Conservation (phyloP, 2,329 filamentous ascomycete species). For the Colletotrichum filicis region DNA sequence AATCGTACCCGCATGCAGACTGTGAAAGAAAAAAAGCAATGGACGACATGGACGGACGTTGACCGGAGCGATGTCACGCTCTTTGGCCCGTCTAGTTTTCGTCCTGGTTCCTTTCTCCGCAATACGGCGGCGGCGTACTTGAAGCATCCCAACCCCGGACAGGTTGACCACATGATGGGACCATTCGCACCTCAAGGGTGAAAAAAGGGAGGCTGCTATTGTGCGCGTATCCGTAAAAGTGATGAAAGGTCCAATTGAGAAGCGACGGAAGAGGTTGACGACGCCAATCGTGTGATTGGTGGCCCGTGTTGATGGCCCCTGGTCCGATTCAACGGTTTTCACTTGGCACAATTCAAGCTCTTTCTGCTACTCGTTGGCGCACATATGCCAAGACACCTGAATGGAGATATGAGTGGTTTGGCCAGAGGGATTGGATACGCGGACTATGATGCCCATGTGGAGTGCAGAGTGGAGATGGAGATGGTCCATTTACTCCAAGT, state of each 20-base stretch:
- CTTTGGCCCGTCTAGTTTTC: not conserved
- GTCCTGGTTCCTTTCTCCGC: constrained; percentile 6
- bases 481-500: not conserved
- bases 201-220: not conserved
- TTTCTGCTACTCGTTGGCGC: constrained; percentile 15
- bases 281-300: constrained; percentile 13
- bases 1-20: not conserved
- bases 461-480: not conserved
- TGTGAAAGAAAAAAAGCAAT: not conserved
- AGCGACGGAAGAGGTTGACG: not conserved
- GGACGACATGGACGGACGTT: constrained; percentile 6
- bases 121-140: constrained; percentile 5
- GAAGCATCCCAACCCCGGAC: not conserved
- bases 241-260: not conserved
- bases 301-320: not conserved
- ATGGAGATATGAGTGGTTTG: not conserved
- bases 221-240: not conserved
- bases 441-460: not conserved
- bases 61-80: constrained; percentile 26
- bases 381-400: constrained; percentile 15
- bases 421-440: not conserved
- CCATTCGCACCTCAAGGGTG: too few species aligned
- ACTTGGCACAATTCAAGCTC: constrained; percentile 27
- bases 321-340: constrained; percentile 6
- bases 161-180: not conserved